Evolutionary conservation across 805 yeast species (phyloP).

Genomic region (Brettanomyces naardenensis): DNA sequence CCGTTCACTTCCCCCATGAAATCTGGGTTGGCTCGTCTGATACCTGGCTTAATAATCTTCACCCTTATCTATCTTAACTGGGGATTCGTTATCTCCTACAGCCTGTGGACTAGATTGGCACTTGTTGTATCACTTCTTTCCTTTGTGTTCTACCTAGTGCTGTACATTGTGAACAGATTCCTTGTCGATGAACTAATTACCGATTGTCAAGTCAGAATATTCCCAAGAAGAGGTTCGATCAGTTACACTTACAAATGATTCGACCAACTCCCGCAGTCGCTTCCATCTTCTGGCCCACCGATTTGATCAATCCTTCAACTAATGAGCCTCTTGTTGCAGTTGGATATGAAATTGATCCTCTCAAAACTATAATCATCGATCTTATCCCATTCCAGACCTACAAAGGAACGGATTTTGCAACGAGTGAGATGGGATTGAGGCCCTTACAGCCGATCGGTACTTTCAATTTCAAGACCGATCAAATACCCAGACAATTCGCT

Average conservation of each 20-base stretch:
- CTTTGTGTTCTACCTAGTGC: constrained; percentile 1
- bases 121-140: constrained; percentile 3
- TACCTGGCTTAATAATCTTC: too few relatives aligned
- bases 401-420: constrained; percentile 10
- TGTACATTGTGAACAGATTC: constrained; percentile 4
- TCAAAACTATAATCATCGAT: constrained; percentile 21
- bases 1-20: too few relatives aligned
- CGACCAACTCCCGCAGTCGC: constrained; percentile 1
- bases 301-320: constrained; percentile 9
- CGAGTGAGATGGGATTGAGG: constrained; percentile 14
- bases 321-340: constrained; percentile 14
- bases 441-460: constrained; percentile 20
- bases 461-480: constrained; percentile 14
- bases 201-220: constrained; percentile 4
- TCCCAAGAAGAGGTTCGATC: constrained; percentile 12
- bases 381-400: constrained; percentile 11
- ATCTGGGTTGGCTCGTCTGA: too few relatives aligned
- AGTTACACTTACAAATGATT: constrained; percentile 1
- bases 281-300: constrained; percentile 26
- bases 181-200: constrained; percentile 4
- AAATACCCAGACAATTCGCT: constrained; percentile 10
- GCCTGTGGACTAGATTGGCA: constrained; percentile 3
- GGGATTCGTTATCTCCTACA: too few relatives aligned
- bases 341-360: constrained; percentile 19
- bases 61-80: too few relatives aligned